These are phyloP conservation scores for Dalbergia cultrata DNA, from an alignment of 306 rosid species.

Conservation along the genomic window DNA sequence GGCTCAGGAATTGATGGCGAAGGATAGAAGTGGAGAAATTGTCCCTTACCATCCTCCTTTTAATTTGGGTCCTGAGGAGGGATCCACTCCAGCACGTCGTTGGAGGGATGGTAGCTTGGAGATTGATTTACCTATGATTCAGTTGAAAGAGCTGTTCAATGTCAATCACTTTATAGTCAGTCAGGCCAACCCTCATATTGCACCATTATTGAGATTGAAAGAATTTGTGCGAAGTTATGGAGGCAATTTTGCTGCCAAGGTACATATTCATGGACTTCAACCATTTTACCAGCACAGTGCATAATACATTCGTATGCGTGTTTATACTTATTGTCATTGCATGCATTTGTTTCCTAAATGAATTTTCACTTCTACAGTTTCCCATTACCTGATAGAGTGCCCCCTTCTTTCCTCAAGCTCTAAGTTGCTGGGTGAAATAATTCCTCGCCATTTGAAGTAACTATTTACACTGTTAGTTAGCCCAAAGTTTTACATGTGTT, in stretches of 20 bases:
- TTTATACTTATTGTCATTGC: slow-evolving; percentile 36
- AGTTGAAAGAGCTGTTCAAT: slow-evolving; percentile 90
- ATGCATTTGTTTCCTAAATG: background rate
- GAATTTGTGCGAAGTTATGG: slow-evolving; percentile 83
- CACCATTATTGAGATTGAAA: slow-evolving; percentile 88
- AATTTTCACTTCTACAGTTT: background rate
- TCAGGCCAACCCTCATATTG: slow-evolving; percentile 96
- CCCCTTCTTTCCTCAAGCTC: background rate
- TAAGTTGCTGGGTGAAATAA: background rate
- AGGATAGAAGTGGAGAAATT: slow-evolving; percentile 93
- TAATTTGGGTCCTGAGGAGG: slow-evolving; percentile 88
- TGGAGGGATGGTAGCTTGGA: slow-evolving; percentile 99
- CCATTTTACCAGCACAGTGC: slow-evolving; percentile 1
- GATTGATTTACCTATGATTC: slow-evolving; percentile 98
- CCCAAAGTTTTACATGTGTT: background rate
- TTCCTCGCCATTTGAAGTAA: background rate
- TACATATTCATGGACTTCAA: slow-evolving; percentile 47
- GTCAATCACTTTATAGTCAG: slow-evolving; percentile 97
- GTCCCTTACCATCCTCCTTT: slow-evolving; percentile 97
- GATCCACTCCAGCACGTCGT: slow-evolving; percentile 76
- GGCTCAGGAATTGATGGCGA: slow-evolving; percentile 99
- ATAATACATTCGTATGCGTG: background rate
- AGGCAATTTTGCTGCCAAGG: slow-evolving; percentile 98
- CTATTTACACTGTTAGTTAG: background rate
- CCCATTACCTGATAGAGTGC: background rate